Evolutionary conservation across 148 eudicot species (phyloP), one percentile per base, ranked within the genome.

Genomic region (Bassia scoparia): DNA sequence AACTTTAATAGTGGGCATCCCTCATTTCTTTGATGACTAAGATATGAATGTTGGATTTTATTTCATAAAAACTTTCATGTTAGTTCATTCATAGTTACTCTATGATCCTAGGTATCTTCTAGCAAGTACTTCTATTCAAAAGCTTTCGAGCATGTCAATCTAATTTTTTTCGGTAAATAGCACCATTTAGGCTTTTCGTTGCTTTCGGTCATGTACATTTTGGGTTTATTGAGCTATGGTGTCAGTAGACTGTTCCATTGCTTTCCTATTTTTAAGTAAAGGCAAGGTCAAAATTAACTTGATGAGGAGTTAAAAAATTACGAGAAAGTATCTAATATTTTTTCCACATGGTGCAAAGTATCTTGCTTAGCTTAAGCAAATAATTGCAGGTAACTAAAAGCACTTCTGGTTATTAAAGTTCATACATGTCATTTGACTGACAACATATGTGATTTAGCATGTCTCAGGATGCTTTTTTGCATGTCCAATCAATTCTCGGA

Each of bases 401-500:
- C 65, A 63, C 72, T 59, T 68, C 61, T 77, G 63, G 72, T 43
- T 48, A 67, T 67, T 56, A 61, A 76, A 79, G 81, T 48, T 81
- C 74, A 58, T 34, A 4, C 72, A 68, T 73, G 64, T 72, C 79
- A 77, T 83, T 84, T 81, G 86, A 81, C 93, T 95, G 82, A 89
- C 87, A 54, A 77, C 80, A 83, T 86, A 79, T 85, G 87, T 89
- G 87, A 83, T 85, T 83, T 89, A 86, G 93, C 85, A 88, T 95
- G 93, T 87, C 91, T 91, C 99, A 95, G 99, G 99, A 91, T 91
- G 97, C 83, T 89, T 74, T 81, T 83, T 81, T 81, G 90, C 88
- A 95, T 95, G 92, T 84, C 97, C 52, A 88, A 89, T 83, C 97
- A 91, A 84, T 88, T 95, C 74, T 91, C 90, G 68, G 97, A 91